phyloP scores from a whole-genome alignment of 2,329 filamentous ascomycete species.

The Nothophoma quercina region DNA sequence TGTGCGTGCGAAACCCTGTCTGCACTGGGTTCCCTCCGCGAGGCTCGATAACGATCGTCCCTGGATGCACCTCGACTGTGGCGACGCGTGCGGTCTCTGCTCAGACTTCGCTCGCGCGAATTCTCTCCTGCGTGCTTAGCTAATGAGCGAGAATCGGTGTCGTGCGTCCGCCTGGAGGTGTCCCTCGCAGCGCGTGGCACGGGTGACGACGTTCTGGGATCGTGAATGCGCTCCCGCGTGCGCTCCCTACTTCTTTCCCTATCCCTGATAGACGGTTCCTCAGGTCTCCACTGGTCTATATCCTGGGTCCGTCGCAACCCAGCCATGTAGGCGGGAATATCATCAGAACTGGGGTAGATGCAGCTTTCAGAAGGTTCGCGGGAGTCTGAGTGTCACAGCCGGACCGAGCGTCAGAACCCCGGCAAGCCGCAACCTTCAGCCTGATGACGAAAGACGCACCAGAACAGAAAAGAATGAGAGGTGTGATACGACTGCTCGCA shows the following conservation, averaged over 20 bases:
- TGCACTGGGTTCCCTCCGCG: constrained; percentile 46
- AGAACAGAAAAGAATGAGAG: constrained; percentile 17
- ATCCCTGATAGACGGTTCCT: constrained; percentile 47
- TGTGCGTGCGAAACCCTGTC: constrained; percentile 46
- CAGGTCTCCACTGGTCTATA: constrained; percentile 55
- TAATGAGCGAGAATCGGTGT: constrained; percentile 36
- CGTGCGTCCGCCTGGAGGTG: constrained; percentile 40
- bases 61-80: constrained; percentile 43
- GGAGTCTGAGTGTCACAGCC: constrained; percentile 46
- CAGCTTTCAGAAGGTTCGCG: constrained; percentile 46
- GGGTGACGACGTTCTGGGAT: constrained; percentile 46
- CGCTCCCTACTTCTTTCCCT: constrained; percentile 39
- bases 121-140: constrained; percentile 36
- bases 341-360: constrained; percentile 47
- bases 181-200: constrained; percentile 47
- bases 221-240: constrained; percentile 34
- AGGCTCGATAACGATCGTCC: constrained; percentile 47
- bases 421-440: constrained; percentile 26
- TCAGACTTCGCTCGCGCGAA: constrained; percentile 44
- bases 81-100: constrained; percentile 42
- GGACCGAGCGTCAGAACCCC: constrained; percentile 44
- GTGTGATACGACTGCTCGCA: constrained; percentile 18
- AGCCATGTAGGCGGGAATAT: constrained; percentile 53
- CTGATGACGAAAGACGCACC: constrained; percentile 9
- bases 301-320: constrained; percentile 51